These are phyloP conservation scores for Jaltomata sinuosa DNA, from an alignment of 257 asterid species.

Conservation along the genomic window DNA sequence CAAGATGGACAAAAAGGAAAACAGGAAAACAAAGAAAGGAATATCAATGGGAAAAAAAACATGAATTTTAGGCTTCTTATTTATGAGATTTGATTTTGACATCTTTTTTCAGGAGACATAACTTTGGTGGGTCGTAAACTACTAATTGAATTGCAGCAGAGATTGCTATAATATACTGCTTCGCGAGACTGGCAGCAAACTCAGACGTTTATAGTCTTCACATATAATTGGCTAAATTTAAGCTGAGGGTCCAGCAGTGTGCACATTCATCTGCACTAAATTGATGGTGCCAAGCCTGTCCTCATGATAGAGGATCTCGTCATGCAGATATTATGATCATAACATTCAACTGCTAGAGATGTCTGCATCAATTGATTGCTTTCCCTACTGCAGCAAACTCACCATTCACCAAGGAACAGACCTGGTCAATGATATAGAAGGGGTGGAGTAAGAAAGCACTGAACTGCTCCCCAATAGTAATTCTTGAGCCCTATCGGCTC, in stretches of 20 bases:
- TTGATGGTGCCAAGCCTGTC: background rate
- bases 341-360: background rate
- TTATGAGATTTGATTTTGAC: background rate
- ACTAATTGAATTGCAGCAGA: conserved; percentile 11
- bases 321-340: background rate
- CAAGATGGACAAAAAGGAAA: background rate
- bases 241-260: background rate
- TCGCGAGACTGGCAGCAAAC: background rate
- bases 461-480: background rate
- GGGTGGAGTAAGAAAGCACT: background rate
- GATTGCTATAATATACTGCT: background rate
- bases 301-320: background rate
- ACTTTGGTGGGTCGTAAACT: conserved; percentile 25
- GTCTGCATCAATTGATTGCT: background rate
- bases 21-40: background rate
- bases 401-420: background rate
- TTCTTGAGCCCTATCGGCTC: background rate
- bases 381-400: background rate
- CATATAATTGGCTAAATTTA: background rate
- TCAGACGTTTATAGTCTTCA: background rate
- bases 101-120: conserved; percentile 18
- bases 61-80: background rate
- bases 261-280: background rate
- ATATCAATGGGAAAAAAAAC: background rate
- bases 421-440: background rate